Percentiles rank a stretch among this genome's conserved stretches.
Evolutionary conservation across 140 eudicot species (phyloP).

Genomic region (Senecio squalidus): DNA sequence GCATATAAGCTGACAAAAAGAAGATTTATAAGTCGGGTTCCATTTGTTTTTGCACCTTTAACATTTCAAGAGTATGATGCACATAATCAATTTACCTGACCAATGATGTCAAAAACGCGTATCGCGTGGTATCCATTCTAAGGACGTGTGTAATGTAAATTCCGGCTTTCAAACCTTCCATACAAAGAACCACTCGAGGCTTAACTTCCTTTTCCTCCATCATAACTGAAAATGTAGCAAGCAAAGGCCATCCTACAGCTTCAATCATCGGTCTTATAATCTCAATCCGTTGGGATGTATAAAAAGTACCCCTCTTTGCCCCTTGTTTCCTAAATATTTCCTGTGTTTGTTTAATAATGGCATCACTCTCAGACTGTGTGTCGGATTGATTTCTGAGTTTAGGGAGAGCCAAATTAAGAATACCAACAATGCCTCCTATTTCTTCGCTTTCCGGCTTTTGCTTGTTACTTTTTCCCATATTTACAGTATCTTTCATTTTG

Average conservation of each 20-base stretch:
- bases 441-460: conserved; percentile 74
- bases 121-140: conserved; percentile 49
- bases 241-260: conserved; percentile 55
- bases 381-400: conserved; percentile 54
- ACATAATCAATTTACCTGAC: conserved; percentile 34
- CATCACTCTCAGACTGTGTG: conserved; percentile 69
- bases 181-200: conserved; percentile 35
- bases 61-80: no score
- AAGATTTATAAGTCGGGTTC: no score
- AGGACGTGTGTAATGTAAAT: conserved; percentile 40
- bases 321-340: conserved; percentile 67
- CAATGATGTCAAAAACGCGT: conserved; percentile 47
- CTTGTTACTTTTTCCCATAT: conserved; percentile 39
- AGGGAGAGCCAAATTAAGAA: conserved; percentile 84
- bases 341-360: conserved; percentile 72
- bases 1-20: not conserved
- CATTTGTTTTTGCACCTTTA: no score
- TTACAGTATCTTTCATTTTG: conserved; percentile 63
- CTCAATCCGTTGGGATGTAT: conserved; percentile 61
- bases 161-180: conserved; percentile 45
- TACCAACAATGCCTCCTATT: conserved; percentile 65
- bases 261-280: conserved; percentile 47
- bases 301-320: conserved; percentile 64
- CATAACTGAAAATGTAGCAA: conserved; percentile 47
- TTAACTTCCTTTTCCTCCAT: conserved; percentile 51